These are phyloP conservation scores for Trebouxia sp. DNA, from an alignment of 139 green algal genomes.

Conservation along the genomic window DNA sequence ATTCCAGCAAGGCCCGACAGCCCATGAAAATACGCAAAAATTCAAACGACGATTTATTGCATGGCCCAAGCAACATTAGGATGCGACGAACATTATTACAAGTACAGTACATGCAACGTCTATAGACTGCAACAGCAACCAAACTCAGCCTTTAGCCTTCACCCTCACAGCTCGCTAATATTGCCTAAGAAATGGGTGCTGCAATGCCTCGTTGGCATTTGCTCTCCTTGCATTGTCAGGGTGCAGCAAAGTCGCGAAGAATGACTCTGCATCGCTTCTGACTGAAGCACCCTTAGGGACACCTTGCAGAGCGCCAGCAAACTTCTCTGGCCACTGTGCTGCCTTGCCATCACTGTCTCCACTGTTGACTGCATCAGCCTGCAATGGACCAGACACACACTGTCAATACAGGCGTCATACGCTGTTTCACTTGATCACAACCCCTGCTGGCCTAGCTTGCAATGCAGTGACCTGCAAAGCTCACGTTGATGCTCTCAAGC, in stretches of 20 bases:
- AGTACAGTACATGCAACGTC: no score
- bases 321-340: neutral
- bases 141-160: no score
- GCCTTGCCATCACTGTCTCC: neutral
- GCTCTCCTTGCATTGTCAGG: neutral
- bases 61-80: no score
- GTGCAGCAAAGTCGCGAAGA: neutral
- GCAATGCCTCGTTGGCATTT: neutral
- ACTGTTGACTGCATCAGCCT: neutral
- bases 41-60: no score
- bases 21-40: no score
- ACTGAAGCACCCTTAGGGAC: neutral
- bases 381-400: neutral
- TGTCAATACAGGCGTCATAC: neutral
- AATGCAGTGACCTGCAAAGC: no score
- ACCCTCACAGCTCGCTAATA: no score
- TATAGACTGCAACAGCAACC: no score
- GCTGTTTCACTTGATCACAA: neutral
- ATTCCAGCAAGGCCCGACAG: no score
- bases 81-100: no score
- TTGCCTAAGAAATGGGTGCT: neutral
- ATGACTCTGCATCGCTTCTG: neutral
- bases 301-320: neutral
- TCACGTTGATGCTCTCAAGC: no score
- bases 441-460: neutral